A percentile compares a stretch with the other conserved stretches of the same genome.
Conservation (phyloP, 148 eudicot species). For the Fagopyrum homotropicum region DNA sequence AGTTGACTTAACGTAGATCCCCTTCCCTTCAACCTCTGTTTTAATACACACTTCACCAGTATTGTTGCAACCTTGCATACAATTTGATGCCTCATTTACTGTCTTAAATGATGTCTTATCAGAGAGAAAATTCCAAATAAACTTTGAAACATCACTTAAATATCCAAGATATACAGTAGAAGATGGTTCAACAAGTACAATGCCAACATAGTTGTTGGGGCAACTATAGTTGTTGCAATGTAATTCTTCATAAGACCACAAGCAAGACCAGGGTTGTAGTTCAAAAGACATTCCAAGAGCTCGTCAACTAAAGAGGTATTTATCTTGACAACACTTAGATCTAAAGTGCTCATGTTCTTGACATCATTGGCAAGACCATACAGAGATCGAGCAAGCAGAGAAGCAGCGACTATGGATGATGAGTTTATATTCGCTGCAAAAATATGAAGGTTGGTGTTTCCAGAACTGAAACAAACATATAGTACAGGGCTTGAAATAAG, state of each 20-base stretch:
- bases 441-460: slow-evolving; percentile 12
- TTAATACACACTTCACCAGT: slow-evolving; percentile 57
- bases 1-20: slow-evolving; percentile 67
- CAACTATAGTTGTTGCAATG: slow-evolving; percentile 64
- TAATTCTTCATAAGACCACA: slow-evolving; percentile 69
- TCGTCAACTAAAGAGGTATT: slow-evolving; percentile 74
- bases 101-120: slow-evolving; percentile 57
- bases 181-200: slow-evolving; percentile 72
- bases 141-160: slow-evolving; percentile 74
- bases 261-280: slow-evolving; percentile 81
- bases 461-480: not conserved
- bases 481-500: not conserved
- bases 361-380: slow-evolving; percentile 65
- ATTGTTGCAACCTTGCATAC: slow-evolving; percentile 55
- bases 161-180: slow-evolving; percentile 53
- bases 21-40: slow-evolving; percentile 66
- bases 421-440: slow-evolving; percentile 81
- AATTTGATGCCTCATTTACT: slow-evolving; percentile 41
- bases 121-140: slow-evolving; percentile 84
- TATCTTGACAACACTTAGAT: slow-evolving; percentile 42
- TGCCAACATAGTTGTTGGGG: slow-evolving; percentile 93
- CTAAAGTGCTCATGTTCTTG: slow-evolving; percentile 24
- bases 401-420: slow-evolving; percentile 77
- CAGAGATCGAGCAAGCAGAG: slow-evolving; percentile 80
- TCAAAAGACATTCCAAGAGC: slow-evolving; percentile 70